phyloP scores from a whole-genome alignment of 345 rosid genomes.

The Noccaea caerulescens region DNA sequence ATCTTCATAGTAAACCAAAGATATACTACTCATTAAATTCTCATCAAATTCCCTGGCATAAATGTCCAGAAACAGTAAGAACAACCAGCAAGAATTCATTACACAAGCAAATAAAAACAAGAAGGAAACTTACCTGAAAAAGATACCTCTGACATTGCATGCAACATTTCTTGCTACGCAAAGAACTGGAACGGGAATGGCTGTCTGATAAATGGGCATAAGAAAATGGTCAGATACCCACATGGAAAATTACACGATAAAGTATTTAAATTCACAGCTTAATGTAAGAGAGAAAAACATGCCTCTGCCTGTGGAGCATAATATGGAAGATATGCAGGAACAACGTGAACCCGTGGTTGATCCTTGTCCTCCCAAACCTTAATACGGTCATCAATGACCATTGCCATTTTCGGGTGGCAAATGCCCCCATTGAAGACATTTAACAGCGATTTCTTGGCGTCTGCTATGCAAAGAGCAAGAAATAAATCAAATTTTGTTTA shows the following conservation, averaged over 20 bases:
- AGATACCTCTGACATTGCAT: slow-evolving; percentile 94
- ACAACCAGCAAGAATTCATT: slow-evolving; percentile 38
- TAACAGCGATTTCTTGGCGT: slow-evolving; percentile 78
- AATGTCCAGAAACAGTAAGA: slow-evolving; percentile 18
- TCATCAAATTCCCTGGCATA: slow-evolving; percentile 93
- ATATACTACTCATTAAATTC: slow-evolving; percentile 67
- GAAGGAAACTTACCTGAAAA: slow-evolving; percentile 79
- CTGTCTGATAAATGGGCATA: slow-evolving; percentile 55
- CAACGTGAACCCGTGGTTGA: slow-evolving; percentile 97
- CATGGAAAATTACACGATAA: slow-evolving; percentile 19
- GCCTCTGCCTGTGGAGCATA: slow-evolving; percentile 99
- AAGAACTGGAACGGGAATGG: slow-evolving; percentile 80
- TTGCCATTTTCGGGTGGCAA: slow-evolving; percentile 98
- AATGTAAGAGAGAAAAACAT: slow-evolving; percentile 32
- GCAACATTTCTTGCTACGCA: slow-evolving; percentile 99
- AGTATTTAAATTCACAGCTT: slow-evolving; percentile 16
- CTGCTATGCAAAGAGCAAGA: slow-evolving; percentile 48
- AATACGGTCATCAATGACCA: slow-evolving; percentile 96
- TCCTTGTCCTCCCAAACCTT: slow-evolving; percentile 99
- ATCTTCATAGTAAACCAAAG: slow-evolving; percentile 87
- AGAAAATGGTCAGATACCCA: slow-evolving; percentile 30
- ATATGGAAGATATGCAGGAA: slow-evolving; percentile 89
- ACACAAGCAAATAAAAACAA: slow-evolving; percentile 10
- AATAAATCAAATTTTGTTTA: slow-evolving; percentile 13
- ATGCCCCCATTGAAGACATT: slow-evolving; percentile 84